A percentile compares a stretch with the other conserved stretches of the same genome.
Conservation (phyloP, 495 filamentous ascomycete genomes). For the Apiosordaria backusii region DNA sequence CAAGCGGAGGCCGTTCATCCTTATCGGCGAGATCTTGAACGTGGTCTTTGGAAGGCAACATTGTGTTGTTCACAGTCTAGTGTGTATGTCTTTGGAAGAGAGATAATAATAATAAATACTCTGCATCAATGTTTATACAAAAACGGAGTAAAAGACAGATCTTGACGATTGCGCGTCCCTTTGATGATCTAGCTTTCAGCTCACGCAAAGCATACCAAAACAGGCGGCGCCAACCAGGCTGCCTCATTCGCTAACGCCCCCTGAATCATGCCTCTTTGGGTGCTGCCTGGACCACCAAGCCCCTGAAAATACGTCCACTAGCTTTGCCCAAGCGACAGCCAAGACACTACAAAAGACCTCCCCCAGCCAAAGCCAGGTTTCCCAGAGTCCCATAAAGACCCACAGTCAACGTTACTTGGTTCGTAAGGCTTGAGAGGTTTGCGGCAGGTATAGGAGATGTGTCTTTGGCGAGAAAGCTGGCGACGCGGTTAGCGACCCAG, state of each 20-base stretch:
- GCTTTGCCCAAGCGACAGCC: neutral
- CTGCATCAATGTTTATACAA: neutral
- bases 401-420: conserved; percentile 1
- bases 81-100: neutral
- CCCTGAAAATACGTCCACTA: neutral
- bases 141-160: neutral
- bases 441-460: neutral
- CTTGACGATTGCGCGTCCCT: conserved; percentile 3
- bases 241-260: conserved; percentile 4
- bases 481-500: neutral
- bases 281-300: neutral
- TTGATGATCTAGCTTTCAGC: neutral
- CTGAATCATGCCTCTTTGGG: neutral
- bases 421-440: neutral
- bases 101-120: neutral
- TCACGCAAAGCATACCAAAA: conserved; percentile 3
- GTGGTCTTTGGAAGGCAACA: neutral
- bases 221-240: conserved; percentile 1
- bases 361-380: neutral
- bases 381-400: neutral
- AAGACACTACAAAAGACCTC: neutral
- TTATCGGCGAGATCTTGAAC: neutral
- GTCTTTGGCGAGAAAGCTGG: neutral
- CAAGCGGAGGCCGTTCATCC: neutral
- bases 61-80: neutral